Conservation (phyloP, 768 basidiomycete genomes). For the Coprinopsis marcescibilis region DNA sequence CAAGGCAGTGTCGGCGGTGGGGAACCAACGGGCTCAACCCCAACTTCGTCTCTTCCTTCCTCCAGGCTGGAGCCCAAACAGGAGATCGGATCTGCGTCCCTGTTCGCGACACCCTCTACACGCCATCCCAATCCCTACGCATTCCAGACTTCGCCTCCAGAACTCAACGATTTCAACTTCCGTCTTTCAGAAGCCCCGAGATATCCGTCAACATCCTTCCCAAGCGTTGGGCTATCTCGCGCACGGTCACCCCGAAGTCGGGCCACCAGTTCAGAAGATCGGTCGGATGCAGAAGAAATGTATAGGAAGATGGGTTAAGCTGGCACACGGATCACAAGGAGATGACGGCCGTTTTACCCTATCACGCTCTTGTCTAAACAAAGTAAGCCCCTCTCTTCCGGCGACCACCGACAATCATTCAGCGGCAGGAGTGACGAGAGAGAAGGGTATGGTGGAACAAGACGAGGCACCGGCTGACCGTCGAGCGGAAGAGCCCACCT, state of each 20-base stretch:
- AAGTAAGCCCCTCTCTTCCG: background rate
- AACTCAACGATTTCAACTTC: conserved; percentile 26
- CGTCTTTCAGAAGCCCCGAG: conserved; percentile 15
- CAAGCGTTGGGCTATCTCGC: conserved; percentile 10
- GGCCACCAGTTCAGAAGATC: conserved; percentile 31
- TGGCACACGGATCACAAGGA: conserved; percentile 21
- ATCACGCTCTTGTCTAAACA: conserved; percentile 5
- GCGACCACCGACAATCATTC: background rate
- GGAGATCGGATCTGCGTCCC: conserved; percentile 1
- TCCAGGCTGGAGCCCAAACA: background rate
- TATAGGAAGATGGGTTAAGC: conserved; percentile 18
- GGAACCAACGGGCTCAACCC: background rate
- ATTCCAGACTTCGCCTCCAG: conserved; percentile 16
- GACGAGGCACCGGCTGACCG: conserved; percentile 7
- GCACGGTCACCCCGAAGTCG: conserved; percentile 20
- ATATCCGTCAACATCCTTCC: conserved; percentile 14
- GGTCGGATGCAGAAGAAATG: conserved; percentile 27
- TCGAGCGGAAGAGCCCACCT: background rate
- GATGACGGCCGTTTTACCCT: conserved; percentile 14
- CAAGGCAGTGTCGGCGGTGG: background rate
- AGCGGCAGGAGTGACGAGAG: conserved; percentile 7
- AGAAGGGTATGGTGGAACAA: conserved; percentile 16
- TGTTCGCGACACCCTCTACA: background rate
- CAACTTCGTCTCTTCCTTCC: conserved; percentile 1
- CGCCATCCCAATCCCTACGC: background rate